Percentiles rank a stretch among this genome's conserved stretches.
Conservation (phyloP, 768 basidiomycete species). For the Auriscalpium orientale region DNA sequence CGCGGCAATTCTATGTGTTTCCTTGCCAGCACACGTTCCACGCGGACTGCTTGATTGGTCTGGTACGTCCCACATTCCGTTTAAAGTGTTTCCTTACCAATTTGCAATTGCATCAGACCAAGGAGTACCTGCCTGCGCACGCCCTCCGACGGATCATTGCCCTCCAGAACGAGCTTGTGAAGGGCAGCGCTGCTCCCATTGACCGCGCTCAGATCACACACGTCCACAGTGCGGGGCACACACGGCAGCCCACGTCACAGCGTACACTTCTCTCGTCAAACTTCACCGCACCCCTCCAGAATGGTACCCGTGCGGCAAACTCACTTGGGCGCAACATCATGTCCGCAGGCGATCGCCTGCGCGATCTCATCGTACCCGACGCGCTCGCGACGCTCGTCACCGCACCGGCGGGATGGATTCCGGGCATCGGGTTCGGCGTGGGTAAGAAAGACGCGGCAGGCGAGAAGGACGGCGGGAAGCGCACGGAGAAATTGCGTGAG, state of each 20-base stretch:
- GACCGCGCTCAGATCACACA: conserved; percentile 21
- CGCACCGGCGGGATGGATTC: conserved; percentile 64
- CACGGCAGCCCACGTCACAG: conserved; percentile 43
- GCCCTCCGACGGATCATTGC: conserved; percentile 79
- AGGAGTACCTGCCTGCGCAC: conserved; percentile 80
- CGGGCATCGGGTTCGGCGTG: conserved; percentile 45
- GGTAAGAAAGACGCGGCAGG: conserved; percentile 36
- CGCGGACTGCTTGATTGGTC: conserved; percentile 89
- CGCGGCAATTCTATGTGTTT: conserved; percentile 95
- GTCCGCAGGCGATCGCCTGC: conserved; percentile 81
- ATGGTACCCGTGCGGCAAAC: conserved; percentile 57
- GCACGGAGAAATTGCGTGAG: conserved; percentile 62
- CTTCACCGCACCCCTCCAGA: conserved; percentile 52
- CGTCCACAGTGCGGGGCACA: conserved; percentile 15
- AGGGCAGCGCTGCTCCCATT: conserved; percentile 30
- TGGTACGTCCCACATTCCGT: conserved; percentile 50
- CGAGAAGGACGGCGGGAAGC: conserved; percentile 49
- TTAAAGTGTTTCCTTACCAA: neutral
- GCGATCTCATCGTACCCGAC: conserved; percentile 92
- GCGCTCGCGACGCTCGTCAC: conserved; percentile 81
- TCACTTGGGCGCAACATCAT: conserved; percentile 73
- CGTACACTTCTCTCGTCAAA: conserved; percentile 72
- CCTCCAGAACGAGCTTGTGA: conserved; percentile 79
- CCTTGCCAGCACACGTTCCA: conserved; percentile 98
- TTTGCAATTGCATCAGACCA: conserved; percentile 52